Base-by-base conservation (phyloP, 2,329 filamentous ascomycete species). In the Aphanoascus verrucosus region DNA sequence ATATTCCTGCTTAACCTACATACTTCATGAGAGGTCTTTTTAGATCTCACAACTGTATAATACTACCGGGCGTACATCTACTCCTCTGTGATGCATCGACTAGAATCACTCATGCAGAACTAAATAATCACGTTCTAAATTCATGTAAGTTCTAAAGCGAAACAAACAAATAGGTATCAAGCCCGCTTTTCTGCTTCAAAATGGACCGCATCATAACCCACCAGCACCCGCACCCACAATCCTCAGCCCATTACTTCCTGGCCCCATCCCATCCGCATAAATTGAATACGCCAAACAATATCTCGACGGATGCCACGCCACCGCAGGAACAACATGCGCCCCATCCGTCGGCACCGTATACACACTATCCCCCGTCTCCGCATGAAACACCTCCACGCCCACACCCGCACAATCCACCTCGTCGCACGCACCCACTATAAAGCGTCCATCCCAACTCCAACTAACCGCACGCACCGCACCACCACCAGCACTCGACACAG, bases 401-500 rank as follows among this genome's bases (percentile, higher is more conserved):
- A 65, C 65, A 1, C 69, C 70, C 43, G 68, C 69, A 44, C 69
- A 68, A 32, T 68, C 71, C 7, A 64, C 63, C 61, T 76, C 74
- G 55, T 76, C 74, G 53, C 72, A 73, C 14, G 72, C 72, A 14
- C 72, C 73, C 35, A 72, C 71, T 17, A 76, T 62, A 58, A 72
- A 76, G 23, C 73, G 66, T 1, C 74, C 74, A 57, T 76, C 74
- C 59, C 74, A 76, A 56, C 72, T 75, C 69, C 73, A 76, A 59
- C 72, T 74, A 7, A 76, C 66, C 19, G 72, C 72, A 31, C 70
- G 69, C 28, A 76, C 69, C 1, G 69, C 69, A 5, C 74, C 74
- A 23, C 69, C 70, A 40, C 69, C 70, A 38, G 65, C 62, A 43
- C 70, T 74, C 1, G 72, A 72, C 7, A 76, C 61, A 0, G 73